Conservation (phyloP, 2,329 filamentous ascomycete genomes). For the Colletotrichum australisinense region DNA sequence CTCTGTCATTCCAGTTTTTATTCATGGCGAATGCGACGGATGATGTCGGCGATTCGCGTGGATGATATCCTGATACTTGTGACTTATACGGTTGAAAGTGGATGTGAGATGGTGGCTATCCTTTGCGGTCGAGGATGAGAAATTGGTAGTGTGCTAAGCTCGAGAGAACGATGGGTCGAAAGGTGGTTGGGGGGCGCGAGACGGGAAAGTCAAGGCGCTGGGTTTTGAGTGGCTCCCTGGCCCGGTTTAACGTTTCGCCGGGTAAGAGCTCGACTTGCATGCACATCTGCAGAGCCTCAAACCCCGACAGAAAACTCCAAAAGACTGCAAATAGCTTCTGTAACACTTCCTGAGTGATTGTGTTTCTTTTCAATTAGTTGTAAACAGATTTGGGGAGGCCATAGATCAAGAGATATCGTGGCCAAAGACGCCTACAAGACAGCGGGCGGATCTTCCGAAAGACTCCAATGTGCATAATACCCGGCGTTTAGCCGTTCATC, state of each 20-base stretch:
- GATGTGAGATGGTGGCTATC: slow-evolving; percentile 10
- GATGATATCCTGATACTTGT: slow-evolving; percentile 18
- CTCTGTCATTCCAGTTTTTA: slow-evolving; percentile 72
- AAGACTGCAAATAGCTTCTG: too few relatives aligned
- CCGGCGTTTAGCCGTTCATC: slow-evolving; percentile 15
- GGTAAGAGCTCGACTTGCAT: not conserved
- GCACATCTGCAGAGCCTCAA: not conserved
- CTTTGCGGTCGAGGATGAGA: slow-evolving; percentile 10
- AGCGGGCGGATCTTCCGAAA: not conserved
- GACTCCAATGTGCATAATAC: not conserved
- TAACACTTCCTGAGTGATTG: too few relatives aligned
- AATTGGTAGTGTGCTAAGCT: slow-evolving; percentile 21
- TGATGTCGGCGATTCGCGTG: slow-evolving; percentile 23
- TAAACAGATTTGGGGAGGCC: not conserved
- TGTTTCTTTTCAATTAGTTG: not conserved
- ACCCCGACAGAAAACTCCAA: not conserved
- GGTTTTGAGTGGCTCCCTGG: slow-evolving; percentile 11
- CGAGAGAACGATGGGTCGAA: slow-evolving; percentile 9
- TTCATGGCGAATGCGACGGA: slow-evolving; percentile 55
- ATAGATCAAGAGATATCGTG: not conserved
- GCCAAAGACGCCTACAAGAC: not conserved
- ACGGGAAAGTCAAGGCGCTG: slow-evolving; percentile 23
- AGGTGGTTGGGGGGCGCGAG: not conserved
- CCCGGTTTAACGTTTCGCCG: slow-evolving; percentile 29
- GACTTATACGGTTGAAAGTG: slow-evolving; percentile 26